A percentile compares a stretch with the other conserved stretches of the same genome.
Evolutionary conservation across 345 rosid species (phyloP).

Genomic region (Murraya koenigii): DNA sequence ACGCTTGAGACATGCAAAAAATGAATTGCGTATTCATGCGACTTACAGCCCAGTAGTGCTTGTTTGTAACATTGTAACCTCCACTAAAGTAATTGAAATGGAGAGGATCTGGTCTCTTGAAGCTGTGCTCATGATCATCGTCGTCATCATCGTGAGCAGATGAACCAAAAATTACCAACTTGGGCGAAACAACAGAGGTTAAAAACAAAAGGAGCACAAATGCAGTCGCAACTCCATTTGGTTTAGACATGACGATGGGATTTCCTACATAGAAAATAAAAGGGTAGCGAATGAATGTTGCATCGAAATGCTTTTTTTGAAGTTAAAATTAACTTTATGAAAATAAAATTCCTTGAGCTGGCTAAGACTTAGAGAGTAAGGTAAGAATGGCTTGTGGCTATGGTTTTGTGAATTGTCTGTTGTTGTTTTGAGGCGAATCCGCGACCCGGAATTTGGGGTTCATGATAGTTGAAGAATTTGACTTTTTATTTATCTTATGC

Average conservation of each 20-base stretch:
- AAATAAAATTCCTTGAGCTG: slow-evolving; percentile 1
- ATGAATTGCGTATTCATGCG: neutral
- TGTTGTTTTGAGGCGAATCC: slow-evolving; percentile 11
- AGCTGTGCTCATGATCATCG: slow-evolving; percentile 11
- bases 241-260: slow-evolving; percentile 18
- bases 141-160: slow-evolving; percentile 15
- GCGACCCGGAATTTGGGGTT: slow-evolving; percentile 22
- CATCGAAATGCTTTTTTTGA: slow-evolving; percentile 10
- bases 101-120: slow-evolving; percentile 58
- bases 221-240: slow-evolving; percentile 25
- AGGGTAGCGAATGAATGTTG: neutral
- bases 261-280: neutral
- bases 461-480: neutral
- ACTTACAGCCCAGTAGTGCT: slow-evolving; percentile 79
- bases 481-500: neutral
- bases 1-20: too few relatives aligned
- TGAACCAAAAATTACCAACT: slow-evolving; percentile 20
- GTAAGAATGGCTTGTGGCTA: slow-evolving; percentile 64
- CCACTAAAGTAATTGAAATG: slow-evolving; percentile 51
- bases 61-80: slow-evolving; percentile 45
- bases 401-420: slow-evolving; percentile 20
- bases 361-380: slow-evolving; percentile 48
- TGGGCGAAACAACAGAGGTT: slow-evolving; percentile 25
- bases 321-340: slow-evolving; percentile 9
- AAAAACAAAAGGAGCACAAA: slow-evolving; percentile 34